A percentile compares a stretch with the other conserved stretches of the same genome.
phyloP scores from a whole-genome alignment of 2,329 filamentous ascomycete species.

The Alternaria alternata region DNA sequence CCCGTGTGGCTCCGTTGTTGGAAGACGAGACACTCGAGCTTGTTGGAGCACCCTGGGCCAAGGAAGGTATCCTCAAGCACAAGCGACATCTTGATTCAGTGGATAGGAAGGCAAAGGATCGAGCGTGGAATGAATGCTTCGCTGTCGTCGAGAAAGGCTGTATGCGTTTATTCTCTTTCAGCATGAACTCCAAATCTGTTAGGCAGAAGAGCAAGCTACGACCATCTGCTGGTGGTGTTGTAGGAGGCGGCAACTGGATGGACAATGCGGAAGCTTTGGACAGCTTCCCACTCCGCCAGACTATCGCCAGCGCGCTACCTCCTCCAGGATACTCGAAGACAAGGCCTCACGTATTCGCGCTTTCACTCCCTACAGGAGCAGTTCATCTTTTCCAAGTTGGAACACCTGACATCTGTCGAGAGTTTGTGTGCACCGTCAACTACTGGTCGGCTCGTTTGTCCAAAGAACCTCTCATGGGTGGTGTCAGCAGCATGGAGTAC shows the following conservation, averaged over 20 bases:
- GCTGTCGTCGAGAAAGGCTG: constrained; percentile 95
- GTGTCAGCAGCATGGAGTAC: constrained; percentile 96
- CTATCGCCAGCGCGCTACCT: constrained; percentile 87
- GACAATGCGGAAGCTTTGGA: constrained; percentile 92
- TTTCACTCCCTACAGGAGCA: constrained; percentile 89
- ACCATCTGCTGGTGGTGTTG: constrained; percentile 68
- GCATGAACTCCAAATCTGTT: constrained; percentile 75
- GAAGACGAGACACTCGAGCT: constrained; percentile 94
- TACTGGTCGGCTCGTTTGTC: constrained; percentile 97
- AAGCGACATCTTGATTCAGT: constrained; percentile 93
- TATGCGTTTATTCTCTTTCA: constrained; percentile 93
- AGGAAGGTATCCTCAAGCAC: constrained; percentile 94
- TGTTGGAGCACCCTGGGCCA: constrained; percentile 95
- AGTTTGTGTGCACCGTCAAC: constrained; percentile 94
- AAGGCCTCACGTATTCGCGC: constrained; percentile 90
- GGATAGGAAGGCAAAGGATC: constrained; percentile 91
- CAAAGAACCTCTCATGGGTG: constrained; percentile 90
- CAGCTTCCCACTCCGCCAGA: constrained; percentile 87
- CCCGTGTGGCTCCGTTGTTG: constrained; percentile 71
- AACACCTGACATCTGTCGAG: constrained; percentile 90
- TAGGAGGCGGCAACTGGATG: constrained; percentile 97
- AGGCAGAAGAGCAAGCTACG: constrained; percentile 70
- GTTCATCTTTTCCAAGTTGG: constrained; percentile 99
- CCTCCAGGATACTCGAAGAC: constrained; percentile 91
- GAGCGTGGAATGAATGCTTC: constrained; percentile 95